Base-by-base conservation (phyloP, 768 basidiomycete species). In the Phanerodontia chrysosporium region DNA sequence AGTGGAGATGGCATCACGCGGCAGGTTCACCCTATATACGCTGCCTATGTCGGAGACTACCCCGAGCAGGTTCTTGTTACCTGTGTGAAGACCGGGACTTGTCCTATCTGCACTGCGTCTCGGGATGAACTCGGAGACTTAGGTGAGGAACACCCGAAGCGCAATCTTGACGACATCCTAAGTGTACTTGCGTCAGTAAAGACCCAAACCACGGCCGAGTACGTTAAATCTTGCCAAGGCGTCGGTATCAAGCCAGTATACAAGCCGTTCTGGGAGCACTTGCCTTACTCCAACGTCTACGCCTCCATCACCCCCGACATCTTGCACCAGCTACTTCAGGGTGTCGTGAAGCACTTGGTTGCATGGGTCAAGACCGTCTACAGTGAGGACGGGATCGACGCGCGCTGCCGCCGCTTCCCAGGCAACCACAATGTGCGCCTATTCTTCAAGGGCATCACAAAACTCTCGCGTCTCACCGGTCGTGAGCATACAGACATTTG, bases 291-390 rank as follows among this genome's bases (percentile, higher is more conserved):
- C 8, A 58, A 72, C 35, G 69, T 70, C 35, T 69, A 63, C 51
- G 27, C 9, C 0, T 39, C 66, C 2, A 68, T 71, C 46, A 67
- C 66, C 2, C 66, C 70, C 1, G 70, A 73, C 45, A 58, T 71
- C 36, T 64, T 73, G 3, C 71, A 73, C 52, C 71, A 72, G 49
- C 53, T 72, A 0, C 62, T 63, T 29, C 70, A 72, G 54, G 70
- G 71, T 8, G 54, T 72, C n/a, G n/a, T 71, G 49, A 71, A 71
- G 49, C 66, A 72, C 52, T 35, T 70, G 0, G 28, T 71, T 24
- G 13, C 58, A 3, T 71, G 71, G 71, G 8, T 69, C 12, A 21
- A 49, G 24, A 12, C 45, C 2, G 64, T 61, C 12, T 66, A 58
- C 24, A 58, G 61, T 0, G 8, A 28, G 0, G 57, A 45, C 0